Evolutionary conservation across 192 early-diverging fungal species (phyloP).

Genomic region (Radiomyces spectabilis): DNA sequence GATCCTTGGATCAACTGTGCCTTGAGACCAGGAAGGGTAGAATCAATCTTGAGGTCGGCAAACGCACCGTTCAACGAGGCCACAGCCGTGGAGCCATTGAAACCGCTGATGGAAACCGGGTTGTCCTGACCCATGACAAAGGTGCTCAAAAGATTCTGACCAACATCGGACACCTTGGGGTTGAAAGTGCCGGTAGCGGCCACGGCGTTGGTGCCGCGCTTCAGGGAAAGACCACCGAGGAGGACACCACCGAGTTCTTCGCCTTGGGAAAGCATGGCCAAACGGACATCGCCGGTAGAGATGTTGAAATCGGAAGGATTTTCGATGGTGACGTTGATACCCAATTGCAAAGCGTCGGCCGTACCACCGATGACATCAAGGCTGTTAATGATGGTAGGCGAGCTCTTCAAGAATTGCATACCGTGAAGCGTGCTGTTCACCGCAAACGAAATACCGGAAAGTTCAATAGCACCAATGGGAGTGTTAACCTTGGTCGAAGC

Average conservation of each 20-base stretch:
- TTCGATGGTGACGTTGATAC: constrained; percentile 28
- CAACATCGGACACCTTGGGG: constrained; percentile 32
- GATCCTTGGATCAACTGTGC: constrained; percentile 33
- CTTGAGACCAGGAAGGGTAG: constrained; percentile 44
- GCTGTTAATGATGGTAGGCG: constrained; percentile 39
- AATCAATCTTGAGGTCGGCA: constrained; percentile 26
- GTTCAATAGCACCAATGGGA: constrained; percentile 44
- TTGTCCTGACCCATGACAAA: constrained; percentile 40
- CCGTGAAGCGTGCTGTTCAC: constrained; percentile 40
- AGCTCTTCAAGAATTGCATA: constrained; percentile 46
- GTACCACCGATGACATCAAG: constrained; percentile 51
- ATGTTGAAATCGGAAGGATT: constrained; percentile 42
- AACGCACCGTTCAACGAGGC: constrained; percentile 39
- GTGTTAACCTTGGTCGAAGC: constrained; percentile 45
- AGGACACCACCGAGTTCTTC: constrained; percentile 39
- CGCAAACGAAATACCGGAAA: constrained; percentile 46
- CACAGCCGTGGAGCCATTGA: constrained; percentile 29
- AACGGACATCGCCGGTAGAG: constrained; percentile 41
- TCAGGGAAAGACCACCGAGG: constrained; percentile 32
- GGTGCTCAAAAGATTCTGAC: constrained; percentile 35
- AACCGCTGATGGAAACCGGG: constrained; percentile 34
- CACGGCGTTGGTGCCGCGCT: constrained; percentile 31
- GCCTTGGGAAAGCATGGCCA: constrained; percentile 33
- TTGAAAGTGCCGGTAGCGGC: constrained; percentile 34
- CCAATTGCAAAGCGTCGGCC: constrained; percentile 21